Percentiles rank a stretch among this genome's conserved stretches.
Conservation (phyloP, 2,329 filamentous ascomycete genomes). For the Dothideomycetes sp. region DNA sequence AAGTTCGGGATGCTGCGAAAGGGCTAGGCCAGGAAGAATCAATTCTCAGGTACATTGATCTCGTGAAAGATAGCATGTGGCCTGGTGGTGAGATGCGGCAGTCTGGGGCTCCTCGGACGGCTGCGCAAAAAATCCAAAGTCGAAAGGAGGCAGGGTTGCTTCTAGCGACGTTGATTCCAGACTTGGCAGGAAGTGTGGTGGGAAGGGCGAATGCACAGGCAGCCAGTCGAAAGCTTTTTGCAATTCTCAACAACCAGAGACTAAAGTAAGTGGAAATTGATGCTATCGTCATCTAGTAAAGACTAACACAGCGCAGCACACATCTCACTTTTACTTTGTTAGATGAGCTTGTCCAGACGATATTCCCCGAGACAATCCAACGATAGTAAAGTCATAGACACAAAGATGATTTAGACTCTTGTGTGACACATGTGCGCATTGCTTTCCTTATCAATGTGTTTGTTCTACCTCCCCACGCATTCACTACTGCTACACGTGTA, state of each 20-base stretch:
- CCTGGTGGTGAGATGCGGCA: constrained; percentile 52
- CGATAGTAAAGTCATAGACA: constrained; percentile 10
- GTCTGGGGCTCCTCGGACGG: constrained; percentile 46
- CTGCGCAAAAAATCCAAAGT: constrained; percentile 65
- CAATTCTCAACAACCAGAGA: constrained; percentile 79
- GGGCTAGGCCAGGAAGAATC: constrained; percentile 66
- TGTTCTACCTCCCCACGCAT: no score
- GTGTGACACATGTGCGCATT: no score
- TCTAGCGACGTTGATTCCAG: constrained; percentile 79
- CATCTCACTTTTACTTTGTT: constrained; percentile 39
- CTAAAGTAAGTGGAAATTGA: constrained; percentile 63
- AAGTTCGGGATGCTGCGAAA: constrained; percentile 76
- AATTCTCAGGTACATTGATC: constrained; percentile 61
- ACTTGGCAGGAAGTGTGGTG: constrained; percentile 86
- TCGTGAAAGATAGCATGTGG: constrained; percentile 73
- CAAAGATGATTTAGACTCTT: no score
- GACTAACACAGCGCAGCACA: constrained; percentile 26
- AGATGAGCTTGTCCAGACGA: constrained; percentile 35
- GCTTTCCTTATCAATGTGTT: no score
- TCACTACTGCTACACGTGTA: no score
- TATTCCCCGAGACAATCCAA: constrained; percentile 26
- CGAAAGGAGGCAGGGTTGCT: constrained; percentile 80
- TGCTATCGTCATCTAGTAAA: background rate
- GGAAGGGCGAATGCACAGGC: constrained; percentile 84
- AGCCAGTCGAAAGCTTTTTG: constrained; percentile 79